Conservation (phyloP, 805 yeast species). For the Kockiozyma suomiensis region DNA sequence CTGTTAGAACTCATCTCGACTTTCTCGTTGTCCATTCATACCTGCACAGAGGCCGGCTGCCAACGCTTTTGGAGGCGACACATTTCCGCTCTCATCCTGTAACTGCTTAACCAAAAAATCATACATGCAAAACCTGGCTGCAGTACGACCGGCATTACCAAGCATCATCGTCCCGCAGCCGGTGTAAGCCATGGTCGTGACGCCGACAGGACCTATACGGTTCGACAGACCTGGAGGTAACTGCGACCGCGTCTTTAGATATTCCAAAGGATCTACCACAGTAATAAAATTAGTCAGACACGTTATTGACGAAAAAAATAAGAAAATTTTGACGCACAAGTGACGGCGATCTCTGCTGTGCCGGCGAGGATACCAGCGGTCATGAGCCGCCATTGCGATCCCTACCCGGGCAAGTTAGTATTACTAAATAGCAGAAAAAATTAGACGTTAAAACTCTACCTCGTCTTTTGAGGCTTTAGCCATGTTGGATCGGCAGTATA, state of each 20-base stretch:
- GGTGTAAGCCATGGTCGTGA: constrained; percentile 39
- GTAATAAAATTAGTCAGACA: constrained; percentile 21
- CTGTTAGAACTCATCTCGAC: too few relatives aligned
- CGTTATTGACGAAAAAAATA: neutral
- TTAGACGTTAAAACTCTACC: constrained; percentile 15
- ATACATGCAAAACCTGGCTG: constrained; percentile 72
- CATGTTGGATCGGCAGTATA: neutral
- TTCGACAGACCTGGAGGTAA: constrained; percentile 38
- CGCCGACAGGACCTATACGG: constrained; percentile 21
- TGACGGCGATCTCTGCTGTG: constrained; percentile 43
- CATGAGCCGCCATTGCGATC: constrained; percentile 17
- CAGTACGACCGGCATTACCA: constrained; percentile 74
- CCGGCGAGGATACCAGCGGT: constrained; percentile 46
- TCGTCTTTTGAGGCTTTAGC: constrained; percentile 2
- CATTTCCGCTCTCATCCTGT: constrained; percentile 56
- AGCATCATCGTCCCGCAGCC: constrained; percentile 78
- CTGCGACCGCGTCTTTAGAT: constrained; percentile 45
- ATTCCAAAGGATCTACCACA: constrained; percentile 48
- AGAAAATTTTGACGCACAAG: constrained; percentile 39
- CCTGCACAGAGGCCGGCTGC: constrained; percentile 77
- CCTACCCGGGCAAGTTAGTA: constrained; percentile 18
- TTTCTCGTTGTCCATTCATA: too few relatives aligned
- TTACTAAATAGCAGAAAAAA: constrained; percentile 23
- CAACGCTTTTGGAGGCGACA: constrained; percentile 74
- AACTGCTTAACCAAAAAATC: constrained; percentile 71